Evolutionary conservation across 495 filamentous ascomycete species (phyloP), one percentile per base, ranked within the genome.

Genomic region (Tuber umbilicatum): DNA sequence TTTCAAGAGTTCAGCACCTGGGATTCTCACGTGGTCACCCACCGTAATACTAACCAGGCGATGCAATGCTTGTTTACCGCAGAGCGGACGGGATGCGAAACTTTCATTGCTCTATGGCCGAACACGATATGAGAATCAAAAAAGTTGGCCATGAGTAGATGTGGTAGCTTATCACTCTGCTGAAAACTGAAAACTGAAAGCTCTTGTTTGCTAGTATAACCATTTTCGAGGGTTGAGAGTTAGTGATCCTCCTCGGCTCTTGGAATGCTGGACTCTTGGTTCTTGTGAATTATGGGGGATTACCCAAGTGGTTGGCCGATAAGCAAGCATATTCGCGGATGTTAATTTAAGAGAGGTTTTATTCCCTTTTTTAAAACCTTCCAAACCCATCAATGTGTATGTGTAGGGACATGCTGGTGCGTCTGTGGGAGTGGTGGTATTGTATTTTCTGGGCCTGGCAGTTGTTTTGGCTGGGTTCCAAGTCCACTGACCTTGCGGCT

Each of bases 1-100:
- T 9, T 1, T 38, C 16, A 47, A 17, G 70, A 71, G 70, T 42
- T 42, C 70, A 47, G 70, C 45, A 71, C 70, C 41, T 42, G 39
- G 38, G 70, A 71, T 71, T 71, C 39, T 47, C 39, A 71, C n/a
- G 37, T 71, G 41, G 39, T 71, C 39, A 71, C 70, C 70, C 70
- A 47, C 70, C 45, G 70, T 47, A 71, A 47, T 71, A 43, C 70
- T 71, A 71, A 47, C 70, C 39, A 71, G 41, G 70, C 39, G 70
- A 71, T 47, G 37, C 40, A 19, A 42, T 35, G 35, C 70, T 71
- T 71, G 40, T 64, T 64, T 64, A 64, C 55, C 55, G 55, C 55
- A 64, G 55, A 64, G 55, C 55, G 55, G 27, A 64, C 55, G 55
- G 55, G 55, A 64, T 64, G 55, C 55, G 55, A 64, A 64, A 31